Evolutionary conservation across 2,329 filamentous ascomycete species (phyloP), one percentile per base, ranked within the genome.

Genomic region (Thermomyces lanuginosus): DNA sequence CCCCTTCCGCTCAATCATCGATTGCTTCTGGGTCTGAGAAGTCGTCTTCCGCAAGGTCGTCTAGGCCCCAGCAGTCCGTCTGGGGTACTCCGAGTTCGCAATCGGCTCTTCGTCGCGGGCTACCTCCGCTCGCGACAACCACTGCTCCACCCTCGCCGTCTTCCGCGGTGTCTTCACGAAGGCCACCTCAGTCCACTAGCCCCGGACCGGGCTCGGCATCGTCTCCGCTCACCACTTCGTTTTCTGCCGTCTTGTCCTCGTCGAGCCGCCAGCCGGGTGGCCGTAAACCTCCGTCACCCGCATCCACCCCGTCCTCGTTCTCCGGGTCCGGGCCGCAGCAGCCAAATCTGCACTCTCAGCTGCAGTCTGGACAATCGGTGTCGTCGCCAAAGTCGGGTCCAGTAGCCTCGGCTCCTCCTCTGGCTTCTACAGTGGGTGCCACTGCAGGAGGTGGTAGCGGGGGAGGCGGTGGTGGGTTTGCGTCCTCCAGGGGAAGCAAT

Each of bases 81-180:
- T 70, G 66, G 66, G 64, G 61, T 56, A 55, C 58, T 48, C 56
- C 62, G 46, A 55, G 57, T 49, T 61, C 61, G 48, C 61, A 64
- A 48, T 58, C 64, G 42, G 59, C 51, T 51, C 53, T 60, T 49
- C 65, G 66, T 46, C 63, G 67, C 52, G 60, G 61, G 42, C 55
- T 66, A 46, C 61, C 68, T 42, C 66, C 68, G 46, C 63, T 72
- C 43, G 63, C 66, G 40, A 69, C 62, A 37, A 51, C 55, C 32
- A 45, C 43, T 37, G 41, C 45, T n/a, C n/a, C n/a, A n/a, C n/a
- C n/a, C n/a, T n/a, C n/a, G n/a, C n/a, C n/a, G n/a, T n/a, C n/a
- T n/a, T n/a, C n/a, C 39, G 48, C 50, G 37, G 54, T 56, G 38
- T 49, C 55, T 34, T 48, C 49, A 38, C 55, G 56, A 47, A 54